Evolutionary conservation across 495 filamentous ascomycete genomes (phyloP).

Genomic region (Daldinia bambusicola): DNA sequence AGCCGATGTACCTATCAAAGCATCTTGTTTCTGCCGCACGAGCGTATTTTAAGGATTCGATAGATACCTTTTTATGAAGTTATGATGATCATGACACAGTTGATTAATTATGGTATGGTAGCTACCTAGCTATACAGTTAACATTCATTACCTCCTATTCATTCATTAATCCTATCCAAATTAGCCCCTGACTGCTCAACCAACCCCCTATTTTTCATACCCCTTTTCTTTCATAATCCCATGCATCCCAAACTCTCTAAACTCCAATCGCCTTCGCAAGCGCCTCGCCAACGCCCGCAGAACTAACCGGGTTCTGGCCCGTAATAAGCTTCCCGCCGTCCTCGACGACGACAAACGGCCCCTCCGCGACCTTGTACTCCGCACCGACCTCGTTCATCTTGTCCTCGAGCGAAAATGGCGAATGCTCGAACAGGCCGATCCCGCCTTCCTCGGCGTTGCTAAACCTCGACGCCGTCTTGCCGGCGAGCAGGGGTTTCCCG

Average conservation of each 20-base stretch:
- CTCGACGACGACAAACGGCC: conserved; percentile 69
- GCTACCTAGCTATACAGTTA: not conserved
- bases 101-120: not conserved
- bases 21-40: conserved; percentile 71
- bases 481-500: conserved; percentile 64
- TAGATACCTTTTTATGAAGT: not conserved
- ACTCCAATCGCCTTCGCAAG: conserved; percentile 50
- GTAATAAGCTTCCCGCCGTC: conserved; percentile 70
- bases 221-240: not conserved
- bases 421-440: conserved; percentile 54
- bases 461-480: conserved; percentile 72
- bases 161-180: not conserved
- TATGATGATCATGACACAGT: not conserved
- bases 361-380: conserved; percentile 66
- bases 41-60: conserved; percentile 18
- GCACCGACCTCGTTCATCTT: conserved; percentile 62
- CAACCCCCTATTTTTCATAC: not conserved
- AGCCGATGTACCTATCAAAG: conserved; percentile 68
- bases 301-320: conserved; percentile 78
- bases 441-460: conserved; percentile 73
- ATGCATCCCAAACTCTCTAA: not conserved
- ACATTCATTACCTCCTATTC: not conserved
- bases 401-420: conserved; percentile 76
- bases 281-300: conserved; percentile 66
- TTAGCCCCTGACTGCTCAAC: not conserved